phyloP scores from a whole-genome alignment of 768 basidiomycete species.

The Glaciozyma antarctica region DNA sequence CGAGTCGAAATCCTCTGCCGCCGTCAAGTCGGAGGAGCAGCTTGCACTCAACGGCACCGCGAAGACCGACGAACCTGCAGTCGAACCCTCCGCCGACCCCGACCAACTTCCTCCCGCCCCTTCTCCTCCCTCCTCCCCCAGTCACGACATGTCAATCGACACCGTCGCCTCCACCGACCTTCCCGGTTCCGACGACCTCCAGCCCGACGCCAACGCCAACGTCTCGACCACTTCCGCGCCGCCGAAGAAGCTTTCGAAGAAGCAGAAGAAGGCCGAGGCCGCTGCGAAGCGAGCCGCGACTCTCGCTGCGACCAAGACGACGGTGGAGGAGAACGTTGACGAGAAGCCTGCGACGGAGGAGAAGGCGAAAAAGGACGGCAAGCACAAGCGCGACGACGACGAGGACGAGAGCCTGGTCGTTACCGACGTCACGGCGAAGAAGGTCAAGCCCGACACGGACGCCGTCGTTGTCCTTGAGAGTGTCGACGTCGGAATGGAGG shows the following conservation, averaged over 20 bases:
- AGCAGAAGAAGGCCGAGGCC: constrained; percentile 2
- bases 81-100: not conserved
- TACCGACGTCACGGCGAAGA: constrained; percentile 16
- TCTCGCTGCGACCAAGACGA: constrained; percentile 11
- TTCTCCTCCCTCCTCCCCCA: not conserved
- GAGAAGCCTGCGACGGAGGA: constrained; percentile 12
- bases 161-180: not conserved
- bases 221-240: constrained; percentile 35
- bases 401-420: constrained; percentile 3
- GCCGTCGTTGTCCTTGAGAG: constrained; percentile 1
- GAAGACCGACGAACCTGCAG: not conserved
- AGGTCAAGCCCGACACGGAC: constrained; percentile 18
- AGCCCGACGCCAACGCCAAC: constrained; percentile 39
- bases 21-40: not conserved
- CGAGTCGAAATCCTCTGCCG: not conserved
- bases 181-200: constrained; percentile 36
- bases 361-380: constrained; percentile 10
- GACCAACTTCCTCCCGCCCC: not conserved
- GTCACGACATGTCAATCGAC: constrained; percentile 27
- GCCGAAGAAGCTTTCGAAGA: constrained; percentile 35
- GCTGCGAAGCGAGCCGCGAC: not conserved
- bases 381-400: constrained; percentile 8
- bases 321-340: constrained; percentile 21
- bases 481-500: not conserved
- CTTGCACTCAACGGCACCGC: not conserved